A percentile compares a stretch with the other conserved stretches of the same genome.
Evolutionary conservation across 805 yeast species (phyloP).

Genomic region (Millerago galiae): DNA sequence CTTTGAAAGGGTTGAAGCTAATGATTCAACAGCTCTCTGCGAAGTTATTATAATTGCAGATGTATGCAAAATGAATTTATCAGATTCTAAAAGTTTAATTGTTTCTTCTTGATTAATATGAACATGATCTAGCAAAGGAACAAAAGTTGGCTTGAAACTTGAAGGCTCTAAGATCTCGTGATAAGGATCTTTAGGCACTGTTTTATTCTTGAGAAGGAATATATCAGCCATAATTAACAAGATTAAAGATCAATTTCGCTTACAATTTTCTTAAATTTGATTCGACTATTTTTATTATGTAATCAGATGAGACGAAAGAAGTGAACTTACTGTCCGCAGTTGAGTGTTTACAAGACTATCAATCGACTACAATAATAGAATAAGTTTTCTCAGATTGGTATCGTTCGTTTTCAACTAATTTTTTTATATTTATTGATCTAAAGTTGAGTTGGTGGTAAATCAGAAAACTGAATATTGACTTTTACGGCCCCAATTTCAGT

Average conservation of each 20-base stretch:
- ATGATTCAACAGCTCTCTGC: constrained; percentile 84
- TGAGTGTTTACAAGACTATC: too few relatives aligned
- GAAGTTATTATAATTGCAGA: constrained; percentile 73
- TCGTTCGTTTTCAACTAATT: too few relatives aligned
- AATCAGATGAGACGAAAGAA: too few relatives aligned
- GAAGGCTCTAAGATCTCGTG: constrained; percentile 32
- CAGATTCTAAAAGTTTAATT: constrained; percentile 35
- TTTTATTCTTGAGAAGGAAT: constrained; percentile 63
- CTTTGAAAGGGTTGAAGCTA: constrained; percentile 37
- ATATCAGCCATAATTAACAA: constrained; percentile 23
- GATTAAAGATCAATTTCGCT: background rate
- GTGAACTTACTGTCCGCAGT: too few relatives aligned
- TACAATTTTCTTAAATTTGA: background rate
- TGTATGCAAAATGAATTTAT: constrained; percentile 32
- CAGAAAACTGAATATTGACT: too few relatives aligned
- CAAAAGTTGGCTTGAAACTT: constrained; percentile 44
- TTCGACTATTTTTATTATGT: background rate
- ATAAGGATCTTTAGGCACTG: constrained; percentile 66
- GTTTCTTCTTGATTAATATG: constrained; percentile 44
- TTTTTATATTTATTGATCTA: too few relatives aligned
- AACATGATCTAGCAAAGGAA: constrained; percentile 70
- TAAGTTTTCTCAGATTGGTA: too few relatives aligned
- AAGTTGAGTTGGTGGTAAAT: too few relatives aligned
- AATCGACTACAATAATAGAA: too few relatives aligned
- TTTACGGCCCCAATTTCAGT: too few relatives aligned